A percentile compares a stretch with the other conserved stretches of the same genome.
Evolutionary conservation across 805 yeast species (phyloP).

Genomic region (Wickerhamomyces canadensis): DNA sequence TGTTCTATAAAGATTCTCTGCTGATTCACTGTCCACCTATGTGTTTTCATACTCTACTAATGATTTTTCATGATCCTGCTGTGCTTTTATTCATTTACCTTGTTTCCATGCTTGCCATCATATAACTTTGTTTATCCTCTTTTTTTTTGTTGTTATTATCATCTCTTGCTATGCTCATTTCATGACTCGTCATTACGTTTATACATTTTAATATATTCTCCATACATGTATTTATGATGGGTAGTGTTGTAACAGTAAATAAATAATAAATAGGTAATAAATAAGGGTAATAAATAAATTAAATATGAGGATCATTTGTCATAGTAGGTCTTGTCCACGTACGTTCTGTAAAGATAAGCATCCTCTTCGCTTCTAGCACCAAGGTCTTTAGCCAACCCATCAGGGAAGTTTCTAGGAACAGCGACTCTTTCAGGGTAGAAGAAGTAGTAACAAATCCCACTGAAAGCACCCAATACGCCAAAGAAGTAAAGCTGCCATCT

Average conservation of each 20-base stretch:
- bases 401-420: slow-evolving; percentile 72
- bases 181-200: background rate
- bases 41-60: too few species aligned
- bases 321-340: slow-evolving; percentile 31
- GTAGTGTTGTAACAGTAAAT: too few species aligned
- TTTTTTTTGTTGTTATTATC: too few species aligned
- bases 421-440: slow-evolving; percentile 64
- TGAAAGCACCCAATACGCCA: slow-evolving; percentile 38
- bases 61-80: too few species aligned
- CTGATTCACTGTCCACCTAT: too few species aligned
- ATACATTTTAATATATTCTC: background rate
- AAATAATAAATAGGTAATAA: background rate
- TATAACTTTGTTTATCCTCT: background rate
- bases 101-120: too few species aligned
- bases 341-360: slow-evolving; percentile 32
- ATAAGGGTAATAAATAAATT: background rate
- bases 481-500: slow-evolving; percentile 53
- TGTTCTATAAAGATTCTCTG: too few species aligned
- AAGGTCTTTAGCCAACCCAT: slow-evolving; percentile 67
- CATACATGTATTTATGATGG: too few species aligned
- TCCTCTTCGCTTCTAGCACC: slow-evolving; percentile 55
- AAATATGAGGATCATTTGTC: background rate
- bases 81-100: too few species aligned
- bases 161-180: background rate
- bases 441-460: slow-evolving; percentile 42